Evolutionary conservation across 345 rosid species (phyloP), one percentile per base, ranked within the genome.

Genomic region (Fremontodendron californicum): DNA sequence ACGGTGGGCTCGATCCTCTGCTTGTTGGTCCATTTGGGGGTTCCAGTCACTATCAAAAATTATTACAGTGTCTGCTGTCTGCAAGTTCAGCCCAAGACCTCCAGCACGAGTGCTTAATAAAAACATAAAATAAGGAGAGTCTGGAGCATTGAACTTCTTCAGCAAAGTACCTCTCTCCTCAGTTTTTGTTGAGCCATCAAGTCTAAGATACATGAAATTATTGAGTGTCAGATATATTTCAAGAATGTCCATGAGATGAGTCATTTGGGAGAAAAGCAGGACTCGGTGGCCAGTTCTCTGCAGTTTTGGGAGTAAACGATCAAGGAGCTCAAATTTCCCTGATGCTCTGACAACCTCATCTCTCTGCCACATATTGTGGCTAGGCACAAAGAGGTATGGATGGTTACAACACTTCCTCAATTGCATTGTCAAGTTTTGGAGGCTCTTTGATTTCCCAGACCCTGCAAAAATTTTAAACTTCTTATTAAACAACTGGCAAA

Each of bases 1-100:
- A 35, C 99, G 98, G 87, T 96, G 99, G 75, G 99, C 99, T 52
- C 99, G 93, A 89, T 96, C 98, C 89, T 96, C 99, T 18, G 98
- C 99, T 84, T 96, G 99, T 74, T 96, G 99, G 85, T 96, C 99
- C 99, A 96, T 96, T 75, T 96, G 99, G 9, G 99, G 99, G 63
- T 93, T 96, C 99, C 99, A 96, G 78, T 96, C 99, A 82, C 98
- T 96, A 83, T 96, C 98, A 79, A 96, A 96, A 73, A 96, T 93
- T 81, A 93, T 91, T 33, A 93, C 99, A 54, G 99, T 92, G 76
- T 96, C 98, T 42, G 99, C 98, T 54, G 97, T 90, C 69, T 96
- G 99, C 83, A 96, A 85, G 85, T 96, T 96, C 86, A 96, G 81
- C 62, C 98, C 99, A n/a, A 96, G 98, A 40, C 99, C 99, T 42